Conservation (phyloP, 176 grass and related monocot species). For the Typha latifolia region DNA sequence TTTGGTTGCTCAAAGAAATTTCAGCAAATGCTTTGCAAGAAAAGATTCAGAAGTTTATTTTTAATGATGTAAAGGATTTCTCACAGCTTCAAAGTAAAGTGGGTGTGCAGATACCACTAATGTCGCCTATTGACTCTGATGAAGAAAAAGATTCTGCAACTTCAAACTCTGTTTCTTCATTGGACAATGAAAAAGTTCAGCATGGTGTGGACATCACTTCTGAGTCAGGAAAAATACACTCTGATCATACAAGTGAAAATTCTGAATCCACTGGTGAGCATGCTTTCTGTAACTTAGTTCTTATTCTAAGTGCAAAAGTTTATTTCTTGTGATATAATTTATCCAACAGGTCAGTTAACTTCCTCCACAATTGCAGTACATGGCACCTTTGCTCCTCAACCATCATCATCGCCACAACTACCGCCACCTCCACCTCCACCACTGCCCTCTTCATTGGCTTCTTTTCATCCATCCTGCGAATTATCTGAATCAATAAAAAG, state of each 20-base stretch:
- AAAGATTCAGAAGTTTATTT: slow-evolving; percentile 87
- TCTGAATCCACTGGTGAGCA: slow-evolving; percentile 51
- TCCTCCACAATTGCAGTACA: slow-evolving; percentile 13
- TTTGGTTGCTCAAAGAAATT: slow-evolving; percentile 87
- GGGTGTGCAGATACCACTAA: slow-evolving; percentile 49
- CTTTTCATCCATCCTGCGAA: not conserved
- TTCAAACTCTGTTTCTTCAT: slow-evolving; percentile 79
- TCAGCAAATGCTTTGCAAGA: slow-evolving; percentile 81
- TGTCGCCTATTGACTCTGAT: slow-evolving; percentile 82
- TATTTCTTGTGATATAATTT: slow-evolving; percentile 7
- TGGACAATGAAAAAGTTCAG: slow-evolving; percentile 60
- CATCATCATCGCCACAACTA: not conserved
- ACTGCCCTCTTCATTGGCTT: not conserved
- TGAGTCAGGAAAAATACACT: slow-evolving; percentile 41
- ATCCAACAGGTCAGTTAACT: slow-evolving; percentile 21
- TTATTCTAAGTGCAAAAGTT: not conserved
- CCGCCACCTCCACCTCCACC: not conserved
- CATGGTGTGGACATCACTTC: slow-evolving; percentile 30
- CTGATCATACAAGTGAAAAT: slow-evolving; percentile 38
- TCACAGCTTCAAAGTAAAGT: slow-evolving; percentile 60
- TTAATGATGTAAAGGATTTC: slow-evolving; percentile 72
- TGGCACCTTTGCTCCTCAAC: not conserved
- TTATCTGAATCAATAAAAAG: not conserved
- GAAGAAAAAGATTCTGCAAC: slow-evolving; percentile 87
- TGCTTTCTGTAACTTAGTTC: not conserved